Conservation (phyloP, 225 moss, liverwort and hornwort species). For the Pseudisothecium myosuroides region DNA sequence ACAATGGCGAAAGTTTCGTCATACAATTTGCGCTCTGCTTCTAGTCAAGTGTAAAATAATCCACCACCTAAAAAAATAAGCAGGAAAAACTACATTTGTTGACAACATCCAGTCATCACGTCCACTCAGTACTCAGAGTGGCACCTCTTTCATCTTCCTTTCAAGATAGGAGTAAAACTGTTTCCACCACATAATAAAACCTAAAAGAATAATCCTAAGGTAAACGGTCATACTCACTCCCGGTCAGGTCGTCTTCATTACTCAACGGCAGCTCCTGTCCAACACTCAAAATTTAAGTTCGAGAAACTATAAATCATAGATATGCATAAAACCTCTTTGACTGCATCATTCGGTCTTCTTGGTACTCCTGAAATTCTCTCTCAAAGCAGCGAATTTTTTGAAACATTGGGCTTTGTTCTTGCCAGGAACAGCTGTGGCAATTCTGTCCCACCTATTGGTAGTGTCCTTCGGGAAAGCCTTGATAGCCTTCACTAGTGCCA, state of each 20-base stretch:
- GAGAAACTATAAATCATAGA: background rate
- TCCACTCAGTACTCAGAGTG: background rate
- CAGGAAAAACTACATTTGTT: background rate
- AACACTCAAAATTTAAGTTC: background rate
- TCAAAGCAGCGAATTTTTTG: slow-evolving; percentile 76
- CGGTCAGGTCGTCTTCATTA: background rate
- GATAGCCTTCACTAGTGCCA: slow-evolving; percentile 75
- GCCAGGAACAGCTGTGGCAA: slow-evolving; percentile 73
- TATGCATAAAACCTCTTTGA: background rate
- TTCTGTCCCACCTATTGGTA: slow-evolving; percentile 80
- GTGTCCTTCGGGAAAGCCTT: slow-evolving; percentile 86
- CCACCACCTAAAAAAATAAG: slow-evolving; percentile 6
- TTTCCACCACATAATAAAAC: background rate
- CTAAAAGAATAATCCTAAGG: slow-evolving; percentile 5
- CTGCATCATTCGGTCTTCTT: slow-evolving; percentile 52
- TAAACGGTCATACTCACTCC: background rate
- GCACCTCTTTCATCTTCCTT: slow-evolving; percentile 8
- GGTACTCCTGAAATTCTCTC: slow-evolving; percentile 77
- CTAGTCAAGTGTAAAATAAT: background rate
- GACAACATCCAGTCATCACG: background rate
- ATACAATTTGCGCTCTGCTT: background rate
- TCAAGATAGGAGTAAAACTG: background rate
- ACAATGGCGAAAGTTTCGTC: background rate
- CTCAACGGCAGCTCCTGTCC: background rate
- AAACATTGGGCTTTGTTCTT: slow-evolving; percentile 76